Evolutionary conservation across 768 basidiomycete genomes (phyloP), one percentile per base, ranked within the genome.

Genomic region (Mycena alexandri): DNA sequence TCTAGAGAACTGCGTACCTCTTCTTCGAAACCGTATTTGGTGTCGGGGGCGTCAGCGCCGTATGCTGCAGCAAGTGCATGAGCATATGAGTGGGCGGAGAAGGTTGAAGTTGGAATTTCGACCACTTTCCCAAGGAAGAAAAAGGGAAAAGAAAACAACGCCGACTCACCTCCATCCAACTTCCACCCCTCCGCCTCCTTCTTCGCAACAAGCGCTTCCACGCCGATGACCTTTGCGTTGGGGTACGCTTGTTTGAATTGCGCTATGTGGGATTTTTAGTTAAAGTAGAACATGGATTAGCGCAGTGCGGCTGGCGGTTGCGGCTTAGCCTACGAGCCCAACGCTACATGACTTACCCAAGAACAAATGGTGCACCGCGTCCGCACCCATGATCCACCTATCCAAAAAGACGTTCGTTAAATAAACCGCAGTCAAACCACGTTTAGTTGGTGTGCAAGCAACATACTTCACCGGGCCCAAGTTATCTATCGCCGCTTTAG

Each of bases 1-100:
- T 29, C 29, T 29, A 29, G 29, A 38, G 10, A 38, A 38, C n/a
- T n/a, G 10, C 38, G 14, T 5, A 50, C 82, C 69, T 93, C 92
- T 36, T 85, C 84, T 76, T 95, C 93, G 71, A 93, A 95, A 0
- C 93, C 94, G 69, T 94, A 95, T 54, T 81, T 81, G 33, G 89
- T 90, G 14, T 82, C 82, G 3, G 86, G 82, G 4, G 88, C 84
- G 71, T 91, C 90, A 16, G 85, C 61, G 82, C 78, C 60, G 84
- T 70, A 2, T 29, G 82, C 86, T n/a, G 78, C 90, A 57, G 82
- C 83, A 0, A 92, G 90, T 0, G 90, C 92, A 29, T 29, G 3
- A 29, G 29, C 6, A 29, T 6, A 29, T 29, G 29, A 29, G 29
- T 29, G 29, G 29, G 29, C 29, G 29, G 29, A 29, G 29, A 29